phyloP scores from a whole-genome alignment of 306 rosid genomes.

The Lathyrus oleraceus region DNA sequence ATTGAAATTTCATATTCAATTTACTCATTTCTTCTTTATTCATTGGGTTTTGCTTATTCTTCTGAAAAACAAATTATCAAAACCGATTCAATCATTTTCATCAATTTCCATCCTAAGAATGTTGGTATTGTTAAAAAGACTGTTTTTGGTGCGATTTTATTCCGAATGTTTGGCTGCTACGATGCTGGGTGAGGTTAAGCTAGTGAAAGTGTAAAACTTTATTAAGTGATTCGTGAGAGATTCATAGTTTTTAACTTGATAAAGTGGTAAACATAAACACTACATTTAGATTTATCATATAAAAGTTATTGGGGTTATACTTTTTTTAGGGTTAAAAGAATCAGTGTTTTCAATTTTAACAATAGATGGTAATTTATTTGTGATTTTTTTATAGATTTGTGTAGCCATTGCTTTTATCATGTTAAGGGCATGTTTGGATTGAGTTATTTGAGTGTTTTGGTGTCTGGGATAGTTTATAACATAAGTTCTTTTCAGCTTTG shows the following conservation, averaged over 20 bases:
- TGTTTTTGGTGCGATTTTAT: not conserved
- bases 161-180: not conserved
- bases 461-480: not conserved
- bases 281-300: not conserved
- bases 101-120: not conserved
- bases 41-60: not conserved
- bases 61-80: not conserved
- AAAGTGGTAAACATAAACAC: not conserved
- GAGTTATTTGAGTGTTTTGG: not conserved
- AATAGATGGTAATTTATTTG: not conserved
- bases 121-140: not conserved
- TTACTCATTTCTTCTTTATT: not conserved
- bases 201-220: constrained; percentile 1
- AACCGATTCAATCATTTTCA: not conserved
- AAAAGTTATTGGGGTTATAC: not conserved
- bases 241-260: not conserved
- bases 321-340: not conserved
- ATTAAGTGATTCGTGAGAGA: not conserved
- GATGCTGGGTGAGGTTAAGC: not conserved
- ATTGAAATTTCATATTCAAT: not conserved
- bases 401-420: not conserved
- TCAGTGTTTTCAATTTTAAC: not conserved
- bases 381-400: not conserved
- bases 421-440: not conserved
- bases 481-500: not conserved